Evolutionary conservation across 2,329 filamentous ascomycete genomes (phyloP), one percentile per base, ranked within the genome.

Genomic region (Exophiala xenobiotica): DNA sequence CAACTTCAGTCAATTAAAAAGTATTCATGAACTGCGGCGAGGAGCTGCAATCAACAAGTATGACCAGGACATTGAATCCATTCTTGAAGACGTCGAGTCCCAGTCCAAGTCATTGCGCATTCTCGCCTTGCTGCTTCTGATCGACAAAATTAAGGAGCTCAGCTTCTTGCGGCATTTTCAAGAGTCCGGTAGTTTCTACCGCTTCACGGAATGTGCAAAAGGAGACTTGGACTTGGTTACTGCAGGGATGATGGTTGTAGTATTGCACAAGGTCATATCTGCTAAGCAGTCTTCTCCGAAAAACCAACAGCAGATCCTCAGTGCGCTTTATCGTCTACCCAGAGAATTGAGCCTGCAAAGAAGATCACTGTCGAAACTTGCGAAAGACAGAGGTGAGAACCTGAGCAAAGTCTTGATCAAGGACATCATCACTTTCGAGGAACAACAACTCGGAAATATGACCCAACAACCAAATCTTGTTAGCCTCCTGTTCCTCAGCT

Each of bases 151-250:
- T 50, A 59, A 70, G 2, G 75, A 75, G 29, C 43, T 64, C 18
- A 62, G 64, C n/a, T 70, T 71, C 47, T 61, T 63, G 24, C 64
- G 63, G n/a, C 68, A 69, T 23, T 90, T 96, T 61, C 78, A 87
- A 16, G 85, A 90, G 55, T 85, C 89, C 59, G 82, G 83, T 5
- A 81, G 87, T 49, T 87, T 89, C 55, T 78, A 83, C 47, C 80
- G 79, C 23, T 74, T 96, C 12, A 79, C 90, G 46, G 75, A 79
- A 38, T 78, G 80, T 35, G 74, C 87, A 7, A 77, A 75, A 1
- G 73, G 75, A 42, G 81, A 86, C 62, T 69, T 75, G 1, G 86
- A 90, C 64, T 58, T 65, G 27, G 52, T 71, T 14, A 57, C 50
- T 20, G 46, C 48, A 8, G 44, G 49, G n/a, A 49, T 61, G 39